Evolutionary conservation across 2,329 filamentous ascomycete species (phyloP), one percentile per base, ranked within the genome.

Genomic region (Graphiopsis chlorocephala): DNA sequence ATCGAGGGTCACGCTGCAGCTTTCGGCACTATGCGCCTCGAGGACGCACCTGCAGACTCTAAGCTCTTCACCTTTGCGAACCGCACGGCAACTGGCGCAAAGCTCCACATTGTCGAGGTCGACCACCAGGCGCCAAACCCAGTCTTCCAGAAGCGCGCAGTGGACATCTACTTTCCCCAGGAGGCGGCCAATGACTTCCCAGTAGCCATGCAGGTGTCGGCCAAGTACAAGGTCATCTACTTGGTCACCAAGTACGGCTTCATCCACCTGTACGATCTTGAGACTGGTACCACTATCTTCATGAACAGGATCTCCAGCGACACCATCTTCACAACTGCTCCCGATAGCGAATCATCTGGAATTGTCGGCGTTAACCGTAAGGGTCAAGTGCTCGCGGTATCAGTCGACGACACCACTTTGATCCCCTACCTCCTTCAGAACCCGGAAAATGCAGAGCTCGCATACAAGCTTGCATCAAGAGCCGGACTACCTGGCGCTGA

Each of bases 261-360:
- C 81, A 98, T 99, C 73, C 95, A 99, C 80, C 86, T 99, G 26
- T 98, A 99, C 81, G 96, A 99, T 75, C 87, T 99, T 64, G 96
- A 99, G 83, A 95, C 91, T 8, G 96, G 92, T 65, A 91, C 90
- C 14, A 96, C 92, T 77, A 95, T 99, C 76, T 99, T 97, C 86
- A 96, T 99, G 93, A 99, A 99, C 85, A 90, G 96, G 72, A 99
- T 99, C 74, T 99, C 95, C 35, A 97, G 93, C 83, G 95, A 99
- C 77, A 99, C 95, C 28, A 98, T 99, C 77, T 99, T 99, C 82
- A 96, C 94, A 28, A 97, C 93, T 23, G 90, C 92, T 55, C 82
- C 89, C 38, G 95, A 99, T 77, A 85, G 86, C 63, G 89, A 93
- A 25, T 96, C 92, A 20, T 87, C 90, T 53, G 96, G 96, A 72